phyloP scores from a whole-genome alignment of 352 stramenopile genomes.

The Pythium sp. region DNA sequence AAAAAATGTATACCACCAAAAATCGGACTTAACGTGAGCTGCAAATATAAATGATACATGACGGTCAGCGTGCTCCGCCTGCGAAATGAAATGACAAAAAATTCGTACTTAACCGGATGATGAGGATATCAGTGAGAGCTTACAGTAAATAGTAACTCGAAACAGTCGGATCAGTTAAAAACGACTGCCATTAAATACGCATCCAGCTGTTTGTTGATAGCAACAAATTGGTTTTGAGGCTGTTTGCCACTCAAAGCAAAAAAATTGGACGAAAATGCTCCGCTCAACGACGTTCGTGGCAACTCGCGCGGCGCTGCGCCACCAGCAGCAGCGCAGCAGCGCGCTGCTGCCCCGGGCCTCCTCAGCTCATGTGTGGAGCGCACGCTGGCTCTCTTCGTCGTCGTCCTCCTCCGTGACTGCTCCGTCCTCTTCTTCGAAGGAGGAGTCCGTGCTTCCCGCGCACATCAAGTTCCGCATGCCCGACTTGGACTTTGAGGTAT shows the following conservation, averaged over 20 bases:
- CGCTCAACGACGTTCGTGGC: not conserved
- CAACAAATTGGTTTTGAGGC: too few species aligned
- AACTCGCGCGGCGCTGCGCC: constrained; percentile 5
- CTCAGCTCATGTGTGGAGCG: not conserved
- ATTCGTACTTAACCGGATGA: too few species aligned
- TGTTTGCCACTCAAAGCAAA: not conserved
- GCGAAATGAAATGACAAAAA: too few species aligned
- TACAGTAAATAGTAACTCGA: too few species aligned
- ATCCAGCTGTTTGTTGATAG: too few species aligned
- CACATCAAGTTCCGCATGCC: constrained; percentile 89
- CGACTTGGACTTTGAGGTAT: constrained; percentile 80
- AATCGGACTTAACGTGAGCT: too few species aligned
- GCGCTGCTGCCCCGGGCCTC: not conserved
- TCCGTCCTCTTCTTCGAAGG: not conserved
- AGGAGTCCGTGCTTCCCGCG: constrained; percentile 33
- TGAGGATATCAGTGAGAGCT: too few species aligned
- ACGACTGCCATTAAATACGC: too few species aligned
- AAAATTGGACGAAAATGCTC: constrained; percentile 14
- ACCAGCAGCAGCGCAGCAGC: not conserved
- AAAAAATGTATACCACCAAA: too few species aligned
- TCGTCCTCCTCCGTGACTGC: not conserved
- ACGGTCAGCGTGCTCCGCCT: too few species aligned
- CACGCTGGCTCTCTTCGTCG: constrained; percentile 17
- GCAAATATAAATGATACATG: too few species aligned
- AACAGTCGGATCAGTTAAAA: too few species aligned